These are phyloP conservation scores for Ogataea allantospora DNA, from an alignment of 805 yeast genomes.

Conservation along the genomic window DNA sequence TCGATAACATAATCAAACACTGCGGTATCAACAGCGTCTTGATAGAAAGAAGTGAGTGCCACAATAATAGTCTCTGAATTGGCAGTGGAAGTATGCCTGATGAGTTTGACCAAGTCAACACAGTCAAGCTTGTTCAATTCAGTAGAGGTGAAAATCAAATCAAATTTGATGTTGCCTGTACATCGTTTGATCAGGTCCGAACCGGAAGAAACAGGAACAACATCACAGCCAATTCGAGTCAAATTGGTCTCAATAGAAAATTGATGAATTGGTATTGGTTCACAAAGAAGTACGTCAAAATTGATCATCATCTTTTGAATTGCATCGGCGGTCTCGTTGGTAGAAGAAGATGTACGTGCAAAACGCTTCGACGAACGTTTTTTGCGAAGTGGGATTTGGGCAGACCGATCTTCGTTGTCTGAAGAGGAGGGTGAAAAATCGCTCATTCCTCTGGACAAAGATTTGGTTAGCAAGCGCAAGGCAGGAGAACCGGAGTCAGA, in stretches of 20 bases:
- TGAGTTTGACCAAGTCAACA: constrained; percentile 72
- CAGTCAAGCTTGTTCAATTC: constrained; percentile 66
- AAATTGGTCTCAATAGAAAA: constrained; percentile 63
- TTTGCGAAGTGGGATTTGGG: constrained; percentile 50
- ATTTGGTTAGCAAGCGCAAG: constrained; percentile 25
- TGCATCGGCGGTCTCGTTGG: constrained; percentile 19
- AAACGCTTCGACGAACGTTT: constrained; percentile 49
- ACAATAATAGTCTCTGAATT: constrained; percentile 77
- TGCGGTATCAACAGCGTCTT: constrained; percentile 57
- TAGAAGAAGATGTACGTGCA: constrained; percentile 23
- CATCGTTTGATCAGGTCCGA: constrained; percentile 81
- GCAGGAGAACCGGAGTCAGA: constrained; percentile 25
- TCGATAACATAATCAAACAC: constrained; percentile 70
- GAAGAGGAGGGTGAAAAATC: constrained; percentile 58
- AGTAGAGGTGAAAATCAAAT: constrained; percentile 74
- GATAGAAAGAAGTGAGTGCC: constrained; percentile 68
- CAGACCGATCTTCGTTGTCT: constrained; percentile 62
- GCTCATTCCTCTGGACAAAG: constrained; percentile 22
- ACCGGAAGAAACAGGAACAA: constrained; percentile 72
- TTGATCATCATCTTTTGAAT: constrained; percentile 22
- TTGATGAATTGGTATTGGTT: constrained; percentile 80
- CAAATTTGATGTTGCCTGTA: constrained; percentile 81
- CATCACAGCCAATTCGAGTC: constrained; percentile 73
- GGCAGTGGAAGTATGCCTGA: constrained; percentile 71
- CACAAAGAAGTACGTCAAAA: constrained; percentile 77